Base-by-base conservation (phyloP, 2,329 filamentous ascomycete genomes). In the Xylaria sp. region DNA sequence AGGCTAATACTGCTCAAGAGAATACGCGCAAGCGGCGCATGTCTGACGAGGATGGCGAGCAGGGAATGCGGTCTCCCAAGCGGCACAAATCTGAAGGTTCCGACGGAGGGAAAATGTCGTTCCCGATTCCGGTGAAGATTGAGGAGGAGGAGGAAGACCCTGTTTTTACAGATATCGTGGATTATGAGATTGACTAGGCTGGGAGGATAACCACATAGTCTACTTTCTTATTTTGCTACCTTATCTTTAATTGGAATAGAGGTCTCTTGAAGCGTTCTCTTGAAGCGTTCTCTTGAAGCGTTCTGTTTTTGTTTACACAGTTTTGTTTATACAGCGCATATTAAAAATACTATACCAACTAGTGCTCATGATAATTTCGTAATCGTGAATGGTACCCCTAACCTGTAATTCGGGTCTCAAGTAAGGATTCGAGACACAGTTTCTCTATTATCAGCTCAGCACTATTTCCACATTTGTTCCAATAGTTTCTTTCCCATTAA, bases 281-380 rank as follows among this genome's bases (percentile, higher is more conserved):
- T 44, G 40, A 40, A 40, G 40, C 40, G 40, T 44, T 44, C 16
- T n/a, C n/a, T n/a, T 37, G 27, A 25, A 32, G 48, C 32, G 29
- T 37, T n/a, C 9, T 55, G 3, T 55, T 35, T 54, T 55, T 55
- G 51, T 55, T 55, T 55, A 23, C 23, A 23, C 6, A 35, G 12
- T 8, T 23, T 23, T 55, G 29, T 55, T 55, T 23, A 37, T 55
- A 55, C 29, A 35, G 18, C 21, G 51, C 29, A 3, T 10, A 37
- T 55, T 35, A 55, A n/a, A 55, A 55, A 55, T 37, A 23, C 10
- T n/a, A 55, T 55, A 37, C 10, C n/a, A 3, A 47, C 18, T 44
- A 6, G 40, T 8, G 8, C 44, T 23, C 35, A 5, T 21, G 1
- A 29, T 18, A 54, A 23, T 55, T 5, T 9, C 6, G 4, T 23